phyloP scores from a whole-genome alignment of 2,329 filamentous ascomycete genomes.

The Fusarium gaditjirri region DNA sequence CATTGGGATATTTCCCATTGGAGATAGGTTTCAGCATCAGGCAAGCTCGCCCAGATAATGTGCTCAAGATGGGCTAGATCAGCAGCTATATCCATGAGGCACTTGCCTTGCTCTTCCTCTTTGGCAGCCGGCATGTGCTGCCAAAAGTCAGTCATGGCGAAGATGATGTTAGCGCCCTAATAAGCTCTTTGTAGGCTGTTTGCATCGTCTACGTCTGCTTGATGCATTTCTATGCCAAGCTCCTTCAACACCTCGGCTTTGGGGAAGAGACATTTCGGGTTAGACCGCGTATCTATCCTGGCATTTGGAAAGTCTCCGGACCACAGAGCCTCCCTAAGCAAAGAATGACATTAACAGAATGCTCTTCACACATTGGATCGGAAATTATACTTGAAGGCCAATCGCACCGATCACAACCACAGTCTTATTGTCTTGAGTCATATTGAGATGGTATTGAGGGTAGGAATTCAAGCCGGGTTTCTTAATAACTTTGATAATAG shows the following conservation, averaged over 20 bases:
- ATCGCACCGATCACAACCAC: constrained; percentile 1
- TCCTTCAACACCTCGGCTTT: not conserved
- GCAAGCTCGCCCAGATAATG: not conserved
- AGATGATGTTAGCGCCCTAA: not conserved
- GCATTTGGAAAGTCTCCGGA: not conserved
- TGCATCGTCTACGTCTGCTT: not conserved
- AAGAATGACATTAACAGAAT: accelerated
- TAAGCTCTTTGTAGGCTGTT: not conserved
- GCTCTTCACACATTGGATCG: accelerated
- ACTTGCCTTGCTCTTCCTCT: constrained; percentile 1
- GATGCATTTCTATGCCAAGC: not conserved
- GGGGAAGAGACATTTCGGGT: not conserved
- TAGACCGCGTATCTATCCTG: not conserved
- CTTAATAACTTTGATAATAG: not conserved
- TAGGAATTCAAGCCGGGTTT: accelerated
- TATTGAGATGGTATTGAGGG: not conserved
- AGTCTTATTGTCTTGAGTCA: not conserved
- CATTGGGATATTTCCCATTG: not conserved
- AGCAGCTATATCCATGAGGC: not conserved
- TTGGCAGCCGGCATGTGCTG: not conserved
- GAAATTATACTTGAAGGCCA: not conserved
- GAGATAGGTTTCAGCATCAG: not conserved
- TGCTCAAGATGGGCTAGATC: not conserved
- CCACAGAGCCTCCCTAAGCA: not conserved
- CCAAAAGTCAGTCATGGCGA: constrained; percentile 17